Base-by-base conservation (phyloP, 495 filamentous ascomycete species). In the Neurospora hispaniola region DNA sequence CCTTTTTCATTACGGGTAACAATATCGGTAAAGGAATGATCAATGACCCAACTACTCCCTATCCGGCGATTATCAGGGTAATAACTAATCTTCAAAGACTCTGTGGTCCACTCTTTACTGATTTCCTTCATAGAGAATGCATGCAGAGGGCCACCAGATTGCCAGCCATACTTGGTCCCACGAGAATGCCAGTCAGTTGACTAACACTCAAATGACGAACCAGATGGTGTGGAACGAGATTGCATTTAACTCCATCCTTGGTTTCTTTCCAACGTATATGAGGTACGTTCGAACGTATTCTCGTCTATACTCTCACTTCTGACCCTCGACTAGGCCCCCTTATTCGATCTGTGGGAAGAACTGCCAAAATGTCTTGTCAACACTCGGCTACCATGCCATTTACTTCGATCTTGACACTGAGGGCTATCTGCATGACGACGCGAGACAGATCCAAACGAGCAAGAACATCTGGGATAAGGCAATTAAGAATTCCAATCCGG, bases 121-220 rank as follows among this genome's bases (percentile, higher is more conserved):
- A 85, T 77, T 43, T 27, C 14, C 12, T 20, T 38, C 72, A 4
- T 38, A 80, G 76, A 75, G 76, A 88, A 82, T 90, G 92, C 74
- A 93, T 90, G 90, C 80, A 84, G 73, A 84, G 74, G 92, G 93
- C n/a, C 93, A 97, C 78, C 93, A 96, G 78, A 84, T 97, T 71
- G 93, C 90, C 40, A 91, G 89, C 75, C 93, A 97, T 75, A 96
- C 92, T 2, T 97, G 92, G 93, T 92, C 90, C 46, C 93, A 97
- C 76, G 90, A 82, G 86, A 93, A 84, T 81, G 93, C 75, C 85
- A 86, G 80, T 85, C 87, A 77, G 78, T 89, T 79, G 83, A 87
- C 70, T 73, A 87, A 70, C 77, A 77, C 40, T 78, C 84, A 90
- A 72, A 89, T 91, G 73, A 83, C 83, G 5, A 85, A 90, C 20